Base-by-base conservation (phyloP, 1,284 basidiomycete genomes). In the Stygiomarasmius scandens region DNA sequence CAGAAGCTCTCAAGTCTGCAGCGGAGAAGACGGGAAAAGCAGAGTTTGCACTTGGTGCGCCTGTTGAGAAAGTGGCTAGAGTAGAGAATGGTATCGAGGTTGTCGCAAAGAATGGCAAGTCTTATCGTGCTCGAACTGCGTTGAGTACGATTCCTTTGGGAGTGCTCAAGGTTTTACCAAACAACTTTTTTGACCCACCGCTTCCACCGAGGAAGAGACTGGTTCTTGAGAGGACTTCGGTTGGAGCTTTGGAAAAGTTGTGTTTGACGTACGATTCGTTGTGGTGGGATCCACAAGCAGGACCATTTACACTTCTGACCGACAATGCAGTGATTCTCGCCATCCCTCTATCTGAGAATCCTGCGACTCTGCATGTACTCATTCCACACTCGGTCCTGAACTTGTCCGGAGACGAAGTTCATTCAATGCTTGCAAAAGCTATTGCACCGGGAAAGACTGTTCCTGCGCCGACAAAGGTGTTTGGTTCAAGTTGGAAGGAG, bases 81-180 rank as follows among this genome's bases (percentile, higher is more conserved):
- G 34, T 11, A 19, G 22, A 38, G 12, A 49, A 56, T 27, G 34
- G 36, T 20, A 19, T 56, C 32, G 16, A 46, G 9, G 27, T 51
- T 27, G 38, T 46, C 22, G 34, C 49, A 16, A 27, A 41, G 22
- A 44, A 56, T 36, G 49, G 55, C 6, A 24, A 11, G 25, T 19
- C 49, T 10, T 56, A 27, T 22, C n/a, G 3, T 12, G 55, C 47
- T 24, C 38, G 23, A 36, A 19, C 55, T 19, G 49, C 27, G 29
- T 41, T 56, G 4, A 51, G 49, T 11, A 56, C 55, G 19, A 56
- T 56, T 34, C 55, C 55, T 23, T 49, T 56, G 14, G 55, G 55
- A 29, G 34, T 48, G 8, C 11, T 51, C 22, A 56, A 56, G 49
- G 47, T 14, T 1, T 27, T 56, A 12, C 49, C 49, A 4, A 14